phyloP scores from a whole-genome alignment of 768 basidiomycete species.

The Termitomyces sp. region DNA sequence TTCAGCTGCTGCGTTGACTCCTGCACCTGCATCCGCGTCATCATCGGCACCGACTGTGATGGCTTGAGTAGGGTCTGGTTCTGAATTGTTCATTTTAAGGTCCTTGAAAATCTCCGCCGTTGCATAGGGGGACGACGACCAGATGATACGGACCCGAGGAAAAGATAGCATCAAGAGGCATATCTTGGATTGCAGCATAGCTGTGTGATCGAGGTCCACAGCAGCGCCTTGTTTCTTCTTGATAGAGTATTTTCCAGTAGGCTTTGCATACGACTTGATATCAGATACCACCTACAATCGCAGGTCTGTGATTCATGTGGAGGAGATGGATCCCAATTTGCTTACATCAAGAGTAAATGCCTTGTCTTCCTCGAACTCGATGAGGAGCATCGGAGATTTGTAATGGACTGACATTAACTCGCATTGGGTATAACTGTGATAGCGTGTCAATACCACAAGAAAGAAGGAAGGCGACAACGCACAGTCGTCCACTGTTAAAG shows the following conservation, averaged over 20 bases:
- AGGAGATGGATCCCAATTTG: neutral
- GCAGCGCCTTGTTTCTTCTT: conserved; percentile 38
- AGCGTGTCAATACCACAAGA: neutral
- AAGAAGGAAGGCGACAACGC: conserved; percentile 26
- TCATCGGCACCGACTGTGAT: conserved; percentile 79
- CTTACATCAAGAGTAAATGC: conserved; percentile 84
- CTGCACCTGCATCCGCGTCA: conserved; percentile 59
- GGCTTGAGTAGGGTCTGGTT: conserved; percentile 77
- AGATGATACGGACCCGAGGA: conserved; percentile 89
- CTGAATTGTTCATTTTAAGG: conserved; percentile 71
- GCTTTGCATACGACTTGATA: conserved; percentile 62
- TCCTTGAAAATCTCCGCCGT: conserved; percentile 91
- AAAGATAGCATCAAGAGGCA: conserved; percentile 87
- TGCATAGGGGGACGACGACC: conserved; percentile 94
- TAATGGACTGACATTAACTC: conserved; percentile 96
- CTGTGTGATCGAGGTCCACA: conserved; percentile 27
- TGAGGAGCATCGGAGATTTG: conserved; percentile 87
- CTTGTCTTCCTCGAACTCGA: conserved; percentile 98
- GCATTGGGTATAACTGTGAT: conserved; percentile 86
- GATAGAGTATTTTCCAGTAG: conserved; percentile 47
- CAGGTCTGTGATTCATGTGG: neutral
- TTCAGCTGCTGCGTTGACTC: conserved; percentile 70
- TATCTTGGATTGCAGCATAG: conserved; percentile 83
- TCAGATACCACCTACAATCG: conserved; percentile 51
- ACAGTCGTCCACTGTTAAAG: conserved; percentile 93